Conservation (phyloP, 306 rosid genomes). For the Coriaria nepalensis region DNA sequence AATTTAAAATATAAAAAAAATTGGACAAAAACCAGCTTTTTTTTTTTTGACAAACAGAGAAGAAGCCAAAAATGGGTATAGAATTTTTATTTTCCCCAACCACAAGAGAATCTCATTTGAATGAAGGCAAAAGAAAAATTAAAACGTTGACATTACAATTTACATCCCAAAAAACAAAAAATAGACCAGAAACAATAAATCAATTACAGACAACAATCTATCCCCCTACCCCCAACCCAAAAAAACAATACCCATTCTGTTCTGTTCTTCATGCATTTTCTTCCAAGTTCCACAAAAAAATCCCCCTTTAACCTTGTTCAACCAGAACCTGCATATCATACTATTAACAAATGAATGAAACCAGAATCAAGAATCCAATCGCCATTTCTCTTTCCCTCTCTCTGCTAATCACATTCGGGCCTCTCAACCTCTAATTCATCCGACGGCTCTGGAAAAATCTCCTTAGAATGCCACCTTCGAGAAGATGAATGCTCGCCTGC, state of each 20-base stretch:
- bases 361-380: slow-evolving; percentile 6
- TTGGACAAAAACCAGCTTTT: background rate
- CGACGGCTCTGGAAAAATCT: slow-evolving; percentile 76
- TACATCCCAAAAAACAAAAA: slow-evolving; percentile 25
- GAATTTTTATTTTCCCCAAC: slow-evolving; percentile 10
- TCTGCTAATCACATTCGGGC: slow-evolving; percentile 29
- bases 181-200: slow-evolving; percentile 11
- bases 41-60: background rate
- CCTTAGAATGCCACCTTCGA: slow-evolving; percentile 48
- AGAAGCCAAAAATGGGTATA: background rate
- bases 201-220: slow-evolving; percentile 44
- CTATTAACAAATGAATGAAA: slow-evolving; percentile 45
- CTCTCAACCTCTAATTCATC: slow-evolving; percentile 45
- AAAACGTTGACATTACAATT: slow-evolving; percentile 33
- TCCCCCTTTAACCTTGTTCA: slow-evolving; percentile 3
- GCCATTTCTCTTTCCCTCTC: background rate
- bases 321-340: slow-evolving; percentile 10
- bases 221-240: too few relatives aligned
- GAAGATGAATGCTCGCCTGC: slow-evolving; percentile 57
- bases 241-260: too few relatives aligned
- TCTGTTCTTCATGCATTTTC: slow-evolving; percentile 12
- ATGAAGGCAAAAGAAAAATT: slow-evolving; percentile 12
- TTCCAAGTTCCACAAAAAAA: slow-evolving; percentile 19
- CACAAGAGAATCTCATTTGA: slow-evolving; percentile 24
- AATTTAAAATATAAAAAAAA: too few relatives aligned